These are phyloP conservation scores for Ganoderma lucidum DNA, from an alignment of 1,284 basidiomycete genomes.

Conservation along the genomic window DNA sequence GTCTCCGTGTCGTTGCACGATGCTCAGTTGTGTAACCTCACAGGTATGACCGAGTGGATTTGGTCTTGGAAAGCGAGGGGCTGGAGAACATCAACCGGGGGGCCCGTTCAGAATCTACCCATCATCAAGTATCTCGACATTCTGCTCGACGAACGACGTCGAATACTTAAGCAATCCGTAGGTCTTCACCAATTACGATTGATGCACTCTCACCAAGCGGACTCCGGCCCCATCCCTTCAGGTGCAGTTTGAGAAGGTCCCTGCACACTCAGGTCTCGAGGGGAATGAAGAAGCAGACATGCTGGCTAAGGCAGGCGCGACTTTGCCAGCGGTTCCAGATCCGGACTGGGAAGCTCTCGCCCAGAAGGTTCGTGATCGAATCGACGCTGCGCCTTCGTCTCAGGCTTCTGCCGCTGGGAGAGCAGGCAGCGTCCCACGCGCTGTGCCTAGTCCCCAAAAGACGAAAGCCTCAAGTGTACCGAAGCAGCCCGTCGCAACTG, in stretches of 20 bases:
- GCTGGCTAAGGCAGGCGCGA: conserved; percentile 66
- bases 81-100: conserved; percentile 57
- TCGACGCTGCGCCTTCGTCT: neutral
- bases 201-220: neutral
- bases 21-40: neutral
- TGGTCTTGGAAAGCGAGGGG: conserved; percentile 60
- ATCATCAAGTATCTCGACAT: conserved; percentile 70
- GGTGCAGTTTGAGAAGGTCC: conserved; percentile 69
- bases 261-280: conserved; percentile 71
- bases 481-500: neutral
- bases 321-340: conserved; percentile 50
- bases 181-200: neutral
- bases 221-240: conserved; percentile 5
- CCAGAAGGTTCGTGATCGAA: conserved; percentile 15
- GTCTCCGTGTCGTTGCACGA: neutral
- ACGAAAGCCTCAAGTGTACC: neutral
- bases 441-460: neutral
- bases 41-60: conserved; percentile 73
- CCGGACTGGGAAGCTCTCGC: conserved; percentile 59
- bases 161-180: conserved; percentile 50
- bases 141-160: conserved; percentile 56
- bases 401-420: neutral
- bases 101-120: conserved; percentile 68
- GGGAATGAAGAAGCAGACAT: conserved; percentile 85
- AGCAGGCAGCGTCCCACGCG: conserved; percentile 6